Evolutionary conservation across 1,139 yeast genomes (phyloP).

Genomic region (Sugiyamaella castrensis): DNA sequence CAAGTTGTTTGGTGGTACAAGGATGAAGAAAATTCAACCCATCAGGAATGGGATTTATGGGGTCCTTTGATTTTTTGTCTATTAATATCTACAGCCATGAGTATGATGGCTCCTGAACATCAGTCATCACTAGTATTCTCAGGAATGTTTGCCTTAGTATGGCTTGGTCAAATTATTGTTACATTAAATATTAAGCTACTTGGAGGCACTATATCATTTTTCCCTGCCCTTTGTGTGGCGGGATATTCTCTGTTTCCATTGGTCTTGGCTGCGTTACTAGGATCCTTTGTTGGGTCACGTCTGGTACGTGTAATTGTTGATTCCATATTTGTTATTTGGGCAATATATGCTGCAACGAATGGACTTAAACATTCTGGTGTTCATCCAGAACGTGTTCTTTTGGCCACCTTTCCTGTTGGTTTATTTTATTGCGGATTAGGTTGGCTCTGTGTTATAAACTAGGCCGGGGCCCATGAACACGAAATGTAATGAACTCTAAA

Average conservation of each 20-base stretch:
- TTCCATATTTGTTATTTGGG: constrained; percentile 61
- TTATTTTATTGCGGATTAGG: constrained; percentile 69
- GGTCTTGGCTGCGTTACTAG: constrained; percentile 59
- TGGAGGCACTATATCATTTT: constrained; percentile 69
- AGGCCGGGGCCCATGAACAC: constrained; percentile 14
- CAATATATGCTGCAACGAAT: constrained; percentile 64
- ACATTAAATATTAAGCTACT: constrained; percentile 70
- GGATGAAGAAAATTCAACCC: constrained; percentile 22
- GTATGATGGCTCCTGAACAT: constrained; percentile 42
- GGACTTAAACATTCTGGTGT: constrained; percentile 70
- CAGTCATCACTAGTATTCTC: constrained; percentile 51
- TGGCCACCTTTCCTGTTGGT: constrained; percentile 79
- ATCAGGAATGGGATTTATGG: constrained; percentile 80
- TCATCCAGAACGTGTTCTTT: constrained; percentile 60
- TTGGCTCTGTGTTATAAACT: constrained; percentile 76
- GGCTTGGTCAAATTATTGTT: constrained; percentile 53
- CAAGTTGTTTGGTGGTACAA: constrained; percentile 59
- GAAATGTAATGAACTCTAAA: background rate
- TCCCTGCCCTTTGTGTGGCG: constrained; percentile 76
- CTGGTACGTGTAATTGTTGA: constrained; percentile 55
- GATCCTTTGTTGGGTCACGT: constrained; percentile 55
- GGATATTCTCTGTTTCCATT: constrained; percentile 83
- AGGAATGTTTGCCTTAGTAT: constrained; percentile 60
- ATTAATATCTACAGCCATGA: constrained; percentile 52
- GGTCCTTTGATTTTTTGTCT: constrained; percentile 79